Conservation (phyloP, 768 basidiomycete species). For the Leccinum barrowsii region DNA sequence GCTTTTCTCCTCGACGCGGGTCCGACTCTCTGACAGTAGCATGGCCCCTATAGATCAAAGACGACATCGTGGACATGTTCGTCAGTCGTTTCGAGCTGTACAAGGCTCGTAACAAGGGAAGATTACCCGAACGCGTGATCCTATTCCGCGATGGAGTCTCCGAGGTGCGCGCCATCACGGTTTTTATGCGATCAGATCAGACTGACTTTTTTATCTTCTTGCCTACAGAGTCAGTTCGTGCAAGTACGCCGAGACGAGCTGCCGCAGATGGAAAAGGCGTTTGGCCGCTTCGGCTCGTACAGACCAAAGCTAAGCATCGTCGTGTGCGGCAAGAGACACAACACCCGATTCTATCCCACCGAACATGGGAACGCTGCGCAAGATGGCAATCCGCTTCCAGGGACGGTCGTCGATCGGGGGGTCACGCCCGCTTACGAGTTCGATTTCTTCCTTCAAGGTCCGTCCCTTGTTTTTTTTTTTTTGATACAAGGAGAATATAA, state of each 20-base stretch:
- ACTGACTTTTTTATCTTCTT: background rate
- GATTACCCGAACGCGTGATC: constrained; percentile 42
- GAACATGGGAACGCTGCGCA: constrained; percentile 33
- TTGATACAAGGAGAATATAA: background rate
- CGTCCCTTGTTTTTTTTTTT: background rate
- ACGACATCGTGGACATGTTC: constrained; percentile 47
- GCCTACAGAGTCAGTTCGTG: constrained; percentile 42
- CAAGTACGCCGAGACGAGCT: constrained; percentile 43
- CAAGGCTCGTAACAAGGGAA: constrained; percentile 29
- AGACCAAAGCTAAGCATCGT: constrained; percentile 48
- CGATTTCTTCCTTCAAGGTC: constrained; percentile 53
- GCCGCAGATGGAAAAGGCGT: constrained; percentile 38
- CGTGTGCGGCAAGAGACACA: constrained; percentile 54
- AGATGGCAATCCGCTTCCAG: constrained; percentile 49
- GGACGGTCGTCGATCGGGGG: constrained; percentile 56
- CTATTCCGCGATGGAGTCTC: constrained; percentile 73
- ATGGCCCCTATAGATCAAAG: constrained; percentile 4
- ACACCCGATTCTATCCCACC: constrained; percentile 54
- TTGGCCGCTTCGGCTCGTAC: constrained; percentile 40
- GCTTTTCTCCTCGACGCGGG: background rate
- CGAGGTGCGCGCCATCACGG: constrained; percentile 43
- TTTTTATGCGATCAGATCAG: background rate
- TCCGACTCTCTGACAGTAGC: background rate
- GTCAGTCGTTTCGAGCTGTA: constrained; percentile 42
- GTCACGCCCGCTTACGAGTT: constrained; percentile 51